Evolutionary conservation across 1,139 yeast genomes (phyloP).

Genomic region (Debaryomycetaceae sp.): DNA sequence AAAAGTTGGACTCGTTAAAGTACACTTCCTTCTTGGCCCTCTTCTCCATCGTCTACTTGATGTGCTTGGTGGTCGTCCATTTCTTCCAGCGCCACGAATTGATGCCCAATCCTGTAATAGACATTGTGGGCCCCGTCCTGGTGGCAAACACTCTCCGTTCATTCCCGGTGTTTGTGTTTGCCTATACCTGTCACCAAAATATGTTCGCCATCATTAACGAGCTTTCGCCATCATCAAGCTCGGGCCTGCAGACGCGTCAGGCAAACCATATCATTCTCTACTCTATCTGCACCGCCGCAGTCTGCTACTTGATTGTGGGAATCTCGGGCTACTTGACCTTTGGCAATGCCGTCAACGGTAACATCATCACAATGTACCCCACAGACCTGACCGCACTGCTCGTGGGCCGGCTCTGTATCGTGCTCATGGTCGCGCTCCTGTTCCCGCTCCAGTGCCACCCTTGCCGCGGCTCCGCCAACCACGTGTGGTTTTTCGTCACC

Average conservation of each 20-base stretch:
- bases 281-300: conserved; percentile 50
- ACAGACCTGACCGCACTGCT: conserved; percentile 45
- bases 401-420: conserved; percentile 62
- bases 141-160: conserved; percentile 31
- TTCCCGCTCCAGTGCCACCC: conserved; percentile 75
- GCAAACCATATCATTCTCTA: conserved; percentile 44
- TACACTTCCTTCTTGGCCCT: conserved; percentile 83
- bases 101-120: conserved; percentile 11
- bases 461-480: conserved; percentile 62
- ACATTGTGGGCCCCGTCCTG: conserved; percentile 29
- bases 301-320: conserved; percentile 63
- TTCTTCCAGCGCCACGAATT: conserved; percentile 33
- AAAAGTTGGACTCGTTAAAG: conserved; percentile 71
- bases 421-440: conserved; percentile 55
- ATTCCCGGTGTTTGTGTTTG: conserved; percentile 86
- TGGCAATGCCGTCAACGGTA: conserved; percentile 63
- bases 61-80: conserved; percentile 61
- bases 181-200: conserved; percentile 91
- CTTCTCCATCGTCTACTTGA: conserved; percentile 67
- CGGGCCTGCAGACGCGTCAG: conserved; percentile 40
- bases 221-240: conserved; percentile 17
- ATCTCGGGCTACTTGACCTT: conserved; percentile 77
- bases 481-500: conserved; percentile 44
- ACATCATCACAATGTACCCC: conserved; percentile 63
- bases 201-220: conserved; percentile 88